A percentile compares a stretch with the other conserved stretches of the same genome.
Conservation (phyloP, 345 rosid species). For the Citrus sp. region DNA sequence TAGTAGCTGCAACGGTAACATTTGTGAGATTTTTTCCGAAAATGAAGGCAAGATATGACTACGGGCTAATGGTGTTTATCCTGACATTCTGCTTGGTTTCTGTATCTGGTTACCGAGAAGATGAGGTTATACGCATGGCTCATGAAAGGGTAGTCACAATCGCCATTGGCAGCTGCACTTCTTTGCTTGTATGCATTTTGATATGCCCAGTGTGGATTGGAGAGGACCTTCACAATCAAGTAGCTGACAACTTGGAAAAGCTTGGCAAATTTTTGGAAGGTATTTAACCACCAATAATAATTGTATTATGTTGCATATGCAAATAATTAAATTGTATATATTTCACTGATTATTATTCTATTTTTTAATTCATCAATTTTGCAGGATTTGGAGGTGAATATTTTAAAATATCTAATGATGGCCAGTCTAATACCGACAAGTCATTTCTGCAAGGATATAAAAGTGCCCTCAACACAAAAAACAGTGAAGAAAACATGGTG, state of each 20-base stretch:
- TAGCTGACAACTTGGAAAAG: conserved; percentile 28
- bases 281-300: neutral
- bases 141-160: conserved; percentile 25
- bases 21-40: conserved; percentile 33
- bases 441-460: conserved; percentile 21
- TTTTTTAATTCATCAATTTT: no score
- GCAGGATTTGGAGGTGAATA: conserved; percentile 28
- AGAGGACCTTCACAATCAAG: conserved; percentile 34
- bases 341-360: no score
- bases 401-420: conserved; percentile 2
- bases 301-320: no score
- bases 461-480: conserved; percentile 28
- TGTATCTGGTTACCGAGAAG: conserved; percentile 28
- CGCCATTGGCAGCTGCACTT: conserved; percentile 14
- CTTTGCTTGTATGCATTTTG: conserved; percentile 14
- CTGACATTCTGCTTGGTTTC: conserved; percentile 41
- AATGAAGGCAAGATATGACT: conserved; percentile 35
- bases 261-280: conserved; percentile 34
- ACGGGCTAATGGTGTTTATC: conserved; percentile 34
- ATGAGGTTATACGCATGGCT: conserved; percentile 21
- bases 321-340: no score
- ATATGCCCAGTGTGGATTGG: conserved; percentile 41
- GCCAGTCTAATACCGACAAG: neutral
- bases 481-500: conserved; percentile 37
- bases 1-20: conserved; percentile 25